phyloP scores from a whole-genome alignment of 2,329 filamentous ascomycete species.

The Grosmannia serpens region DNA sequence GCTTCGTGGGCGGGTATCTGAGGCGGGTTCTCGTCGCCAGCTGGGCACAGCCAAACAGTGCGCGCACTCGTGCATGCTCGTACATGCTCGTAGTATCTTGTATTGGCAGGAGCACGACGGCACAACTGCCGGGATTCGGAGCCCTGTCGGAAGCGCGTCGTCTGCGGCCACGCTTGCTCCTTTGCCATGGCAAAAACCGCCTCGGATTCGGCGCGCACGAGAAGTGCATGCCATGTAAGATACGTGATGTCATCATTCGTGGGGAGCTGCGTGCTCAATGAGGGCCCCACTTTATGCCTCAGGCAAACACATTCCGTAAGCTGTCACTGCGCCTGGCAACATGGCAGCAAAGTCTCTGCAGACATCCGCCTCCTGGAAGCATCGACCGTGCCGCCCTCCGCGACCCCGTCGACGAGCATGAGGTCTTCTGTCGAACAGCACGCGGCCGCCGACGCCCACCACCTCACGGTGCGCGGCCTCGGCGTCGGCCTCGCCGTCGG shows the following conservation, averaged over 20 bases:
- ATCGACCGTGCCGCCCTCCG: background rate
- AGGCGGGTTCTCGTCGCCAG: background rate
- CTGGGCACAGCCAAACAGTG: too few relatives aligned
- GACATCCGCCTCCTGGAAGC: background rate
- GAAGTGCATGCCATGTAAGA: too few relatives aligned
- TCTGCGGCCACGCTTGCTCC: too few relatives aligned
- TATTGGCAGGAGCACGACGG: too few relatives aligned
- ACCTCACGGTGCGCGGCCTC: constrained; percentile 78
- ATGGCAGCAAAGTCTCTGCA: background rate
- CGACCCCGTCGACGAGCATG: background rate
- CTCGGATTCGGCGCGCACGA: too few relatives aligned
- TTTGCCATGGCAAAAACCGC: background rate
- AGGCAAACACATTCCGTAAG: background rate
- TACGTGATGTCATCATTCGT: background rate
- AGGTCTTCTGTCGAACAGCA: constrained; percentile 1
- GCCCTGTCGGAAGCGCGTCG: too few relatives aligned
- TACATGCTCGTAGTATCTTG: too few relatives aligned
- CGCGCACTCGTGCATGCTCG: too few relatives aligned
- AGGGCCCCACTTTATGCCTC: background rate
- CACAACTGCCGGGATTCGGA: too few relatives aligned
- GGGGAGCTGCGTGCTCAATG: background rate
- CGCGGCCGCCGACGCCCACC: constrained; percentile 28
- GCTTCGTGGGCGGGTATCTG: constrained; percentile 2
- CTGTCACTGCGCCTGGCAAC: background rate
- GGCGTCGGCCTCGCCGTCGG: constrained; percentile 73